Percentiles rank a stretch among this genome's conserved stretches.
These are phyloP conservation scores for Huntiella decipiens DNA, from an alignment of 2,329 filamentous ascomycete species.

Conservation along the genomic window DNA sequence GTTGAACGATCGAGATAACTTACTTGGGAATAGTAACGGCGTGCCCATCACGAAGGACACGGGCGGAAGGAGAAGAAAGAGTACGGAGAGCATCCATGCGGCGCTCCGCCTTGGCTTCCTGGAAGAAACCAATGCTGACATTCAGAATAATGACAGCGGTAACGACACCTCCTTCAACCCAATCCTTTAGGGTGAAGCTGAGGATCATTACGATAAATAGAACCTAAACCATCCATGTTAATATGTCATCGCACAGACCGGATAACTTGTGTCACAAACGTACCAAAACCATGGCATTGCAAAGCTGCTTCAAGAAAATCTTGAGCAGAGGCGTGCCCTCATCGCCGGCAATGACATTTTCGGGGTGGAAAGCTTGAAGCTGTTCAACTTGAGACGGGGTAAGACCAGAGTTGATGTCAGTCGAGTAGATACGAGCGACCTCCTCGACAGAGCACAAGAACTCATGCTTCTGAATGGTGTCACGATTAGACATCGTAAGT, in stretches of 20 bases:
- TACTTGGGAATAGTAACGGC: constrained; percentile 38
- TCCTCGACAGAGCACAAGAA: constrained; percentile 42
- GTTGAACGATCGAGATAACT: constrained; percentile 15
- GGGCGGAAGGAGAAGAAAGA: constrained; percentile 44
- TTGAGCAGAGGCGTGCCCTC: constrained; percentile 51
- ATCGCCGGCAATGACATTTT: constrained; percentile 52
- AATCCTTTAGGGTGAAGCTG: constrained; percentile 47
- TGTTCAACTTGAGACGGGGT: constrained; percentile 38
- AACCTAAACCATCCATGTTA: constrained; percentile 29
- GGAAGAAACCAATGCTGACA: constrained; percentile 47
- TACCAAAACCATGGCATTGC: constrained; percentile 61
- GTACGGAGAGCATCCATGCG: constrained; percentile 45
- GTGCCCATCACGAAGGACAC: constrained; percentile 40
- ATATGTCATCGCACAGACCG: background rate
- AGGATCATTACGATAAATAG: constrained; percentile 60
- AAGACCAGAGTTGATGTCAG: constrained; percentile 49
- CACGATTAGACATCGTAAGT: constrained; percentile 4
- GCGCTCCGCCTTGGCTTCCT: constrained; percentile 45
- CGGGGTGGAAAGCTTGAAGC: constrained; percentile 40
- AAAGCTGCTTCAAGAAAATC: constrained; percentile 52
- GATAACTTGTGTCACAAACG: constrained; percentile 21
- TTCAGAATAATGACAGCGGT: constrained; percentile 50
- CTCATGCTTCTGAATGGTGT: constrained; percentile 25
- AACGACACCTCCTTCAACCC: constrained; percentile 49
- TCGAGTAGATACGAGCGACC: constrained; percentile 42